Evolutionary conservation across 2,329 filamentous ascomycete species (phyloP), one percentile per base, ranked within the genome.

Genomic region (Xylariaceae sp.): DNA sequence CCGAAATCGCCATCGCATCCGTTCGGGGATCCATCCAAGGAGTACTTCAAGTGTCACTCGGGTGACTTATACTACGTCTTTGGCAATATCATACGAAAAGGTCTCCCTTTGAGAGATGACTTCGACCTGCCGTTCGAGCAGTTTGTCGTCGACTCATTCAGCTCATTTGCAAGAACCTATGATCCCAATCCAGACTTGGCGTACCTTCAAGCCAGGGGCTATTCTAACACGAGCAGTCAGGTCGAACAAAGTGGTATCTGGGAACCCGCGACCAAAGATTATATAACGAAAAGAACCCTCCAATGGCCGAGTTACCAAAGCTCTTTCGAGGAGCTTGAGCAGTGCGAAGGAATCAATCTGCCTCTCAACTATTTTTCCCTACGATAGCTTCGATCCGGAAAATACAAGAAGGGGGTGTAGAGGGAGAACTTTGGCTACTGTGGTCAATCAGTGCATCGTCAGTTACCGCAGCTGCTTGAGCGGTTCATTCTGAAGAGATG

Each of bases 1-100:
- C 75, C 68, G 64, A 70, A 52, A 63, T 78, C 57, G 61, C 63
- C 57, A 63, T 68, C 58, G 61, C 75, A 49, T 62, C 68, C 69
- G 1, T 10, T 65, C 37, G 67, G 68, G 13, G 68, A 70, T 48
- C 66, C 66, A 1, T 50, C 44, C 23, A 56, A 30, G 8, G 67
- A 68, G 56, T 77, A 86, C 69, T 80, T 83, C 68, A 77, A 78
- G 34, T 81, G 83, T 61, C 83, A 86, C 65, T 83, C 81, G 13
- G 78, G 81, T 0, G 83, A 86, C 68, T 66, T 81, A 50, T 77
- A 76, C 61, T 82, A 79, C 71, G 72, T 82, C 0, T 84, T 84
- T 66, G 81, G 81, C 2, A 84, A 78, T 59, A 58, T 82, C 34
- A 69, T 70, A 0, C 70, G 75, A 3, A 71, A 76, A 59, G 73